These are phyloP conservation scores for Arthrobotrys conoides DNA, from an alignment of 2,329 filamentous ascomycete genomes.

Conservation along the genomic window DNA sequence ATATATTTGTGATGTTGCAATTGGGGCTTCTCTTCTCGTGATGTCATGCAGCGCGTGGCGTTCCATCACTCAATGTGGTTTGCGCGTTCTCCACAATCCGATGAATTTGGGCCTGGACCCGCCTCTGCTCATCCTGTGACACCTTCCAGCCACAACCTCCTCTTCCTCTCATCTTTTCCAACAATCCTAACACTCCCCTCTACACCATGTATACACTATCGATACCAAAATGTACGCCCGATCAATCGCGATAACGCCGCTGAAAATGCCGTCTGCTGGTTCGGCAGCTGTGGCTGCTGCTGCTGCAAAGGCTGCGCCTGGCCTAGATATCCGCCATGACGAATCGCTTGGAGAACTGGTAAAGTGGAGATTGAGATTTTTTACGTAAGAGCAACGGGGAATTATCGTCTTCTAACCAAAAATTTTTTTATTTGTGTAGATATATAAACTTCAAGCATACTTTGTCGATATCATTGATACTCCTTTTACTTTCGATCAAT, in stretches of 20 bases:
- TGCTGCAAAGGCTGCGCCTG: constrained; percentile 29
- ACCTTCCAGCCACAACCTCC: constrained; percentile 31
- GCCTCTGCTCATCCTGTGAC: constrained; percentile 28
- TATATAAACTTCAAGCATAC: constrained; percentile 57
- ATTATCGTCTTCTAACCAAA: not conserved
- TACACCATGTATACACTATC: constrained; percentile 6
- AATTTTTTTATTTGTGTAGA: constrained; percentile 19
- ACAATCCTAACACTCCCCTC: not conserved
- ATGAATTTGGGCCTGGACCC: constrained; percentile 1
- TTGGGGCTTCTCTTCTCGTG: not conserved
- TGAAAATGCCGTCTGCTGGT: constrained; percentile 12
- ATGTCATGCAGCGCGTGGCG: constrained; percentile 23
- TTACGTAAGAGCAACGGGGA: constrained; percentile 22
- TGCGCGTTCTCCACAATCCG: constrained; percentile 47
- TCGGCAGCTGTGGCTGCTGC: constrained; percentile 25
- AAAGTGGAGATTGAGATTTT: constrained; percentile 18
- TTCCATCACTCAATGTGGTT: not conserved
- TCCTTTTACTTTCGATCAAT: constrained; percentile 56
- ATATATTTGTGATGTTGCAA: constrained; percentile 13
- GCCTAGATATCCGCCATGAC: constrained; percentile 44
- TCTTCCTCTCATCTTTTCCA: constrained; percentile 15
- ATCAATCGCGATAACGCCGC: constrained; percentile 39
- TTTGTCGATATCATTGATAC: constrained; percentile 59
- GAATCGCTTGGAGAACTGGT: constrained; percentile 58
- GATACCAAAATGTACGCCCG: constrained; percentile 22